Evolutionary conservation across 2,329 filamentous ascomycete species (phyloP).

Genomic region (Pseudogymnoascus sp.): DNA sequence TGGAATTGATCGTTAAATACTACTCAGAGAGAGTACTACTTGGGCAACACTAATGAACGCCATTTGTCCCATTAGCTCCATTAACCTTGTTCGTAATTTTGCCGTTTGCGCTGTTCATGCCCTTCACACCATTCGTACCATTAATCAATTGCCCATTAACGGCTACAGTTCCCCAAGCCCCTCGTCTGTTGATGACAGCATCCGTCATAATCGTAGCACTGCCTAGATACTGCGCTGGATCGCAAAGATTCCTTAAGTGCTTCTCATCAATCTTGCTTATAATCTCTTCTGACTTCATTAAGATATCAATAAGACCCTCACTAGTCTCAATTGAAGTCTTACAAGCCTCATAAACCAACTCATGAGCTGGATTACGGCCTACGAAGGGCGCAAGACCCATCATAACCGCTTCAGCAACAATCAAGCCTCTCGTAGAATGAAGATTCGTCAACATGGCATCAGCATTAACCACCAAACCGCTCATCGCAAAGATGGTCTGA

Average conservation of each 20-base stretch:
- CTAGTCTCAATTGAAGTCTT: conserved; percentile 37
- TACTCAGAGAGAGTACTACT: neutral
- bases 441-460: conserved; percentile 44
- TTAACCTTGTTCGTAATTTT: neutral
- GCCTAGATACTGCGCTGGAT: conserved; percentile 41
- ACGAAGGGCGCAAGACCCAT: conserved; percentile 47
- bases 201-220: conserved; percentile 27
- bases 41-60: neutral
- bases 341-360: conserved; percentile 49
- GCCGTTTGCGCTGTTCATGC: neutral
- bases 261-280: conserved; percentile 31
- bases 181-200: conserved; percentile 20
- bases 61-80: neutral
- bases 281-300: conserved; percentile 26
- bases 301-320: conserved; percentile 16
- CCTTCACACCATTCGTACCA: neutral
- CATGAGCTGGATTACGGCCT: conserved; percentile 44
- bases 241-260: conserved; percentile 35
- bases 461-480: conserved; percentile 42
- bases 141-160: neutral
- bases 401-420: conserved; percentile 53
- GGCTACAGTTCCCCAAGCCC: conserved; percentile 13
- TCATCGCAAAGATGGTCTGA: conserved; percentile 46
- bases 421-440: conserved; percentile 42
- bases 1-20: neutral